Conservation (phyloP, 257 asterid species). For the Scutellaria minor region DNA sequence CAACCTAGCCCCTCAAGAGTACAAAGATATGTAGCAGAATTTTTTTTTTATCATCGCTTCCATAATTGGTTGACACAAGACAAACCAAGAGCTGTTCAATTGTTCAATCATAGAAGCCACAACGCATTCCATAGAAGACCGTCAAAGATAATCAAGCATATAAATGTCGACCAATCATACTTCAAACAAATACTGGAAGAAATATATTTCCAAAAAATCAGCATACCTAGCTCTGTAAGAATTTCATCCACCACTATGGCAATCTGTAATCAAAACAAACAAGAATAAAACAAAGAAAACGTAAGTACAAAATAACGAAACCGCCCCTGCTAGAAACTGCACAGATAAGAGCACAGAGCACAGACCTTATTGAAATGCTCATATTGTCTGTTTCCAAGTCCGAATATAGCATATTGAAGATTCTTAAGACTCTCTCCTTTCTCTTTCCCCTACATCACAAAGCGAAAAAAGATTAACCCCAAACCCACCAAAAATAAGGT, state of each 20-base stretch:
- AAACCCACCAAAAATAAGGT: conserved; percentile 26
- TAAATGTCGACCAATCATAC: conserved; percentile 1
- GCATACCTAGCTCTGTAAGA: conserved; percentile 76
- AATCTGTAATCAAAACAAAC: conserved; percentile 59
- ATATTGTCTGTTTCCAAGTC: conserved; percentile 98
- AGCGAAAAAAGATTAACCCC: conserved; percentile 29
- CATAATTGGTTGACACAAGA: background rate
- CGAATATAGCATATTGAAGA: conserved; percentile 87
- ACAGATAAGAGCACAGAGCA: background rate
- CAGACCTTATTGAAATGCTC: conserved; percentile 98
- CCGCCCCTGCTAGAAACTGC: background rate
- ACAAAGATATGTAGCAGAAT: no score
- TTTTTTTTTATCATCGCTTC: no score
- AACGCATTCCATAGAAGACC: background rate
- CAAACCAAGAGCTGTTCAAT: background rate
- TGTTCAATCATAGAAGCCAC: background rate
- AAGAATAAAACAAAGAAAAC: conserved; percentile 25
- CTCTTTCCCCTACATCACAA: conserved; percentile 68
- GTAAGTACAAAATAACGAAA: conserved; percentile 19
- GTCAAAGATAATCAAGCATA: background rate
- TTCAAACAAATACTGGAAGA: conserved; percentile 4
- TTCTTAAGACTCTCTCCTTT: conserved; percentile 79
- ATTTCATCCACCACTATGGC: conserved; percentile 79
- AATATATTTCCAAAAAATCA: background rate
- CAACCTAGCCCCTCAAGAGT: background rate